A percentile compares a stretch with the other conserved stretches of the same genome.
Evolutionary conservation across 352 stramenopile species (phyloP).

Genomic region (Globisporangium yorkense): DNA sequence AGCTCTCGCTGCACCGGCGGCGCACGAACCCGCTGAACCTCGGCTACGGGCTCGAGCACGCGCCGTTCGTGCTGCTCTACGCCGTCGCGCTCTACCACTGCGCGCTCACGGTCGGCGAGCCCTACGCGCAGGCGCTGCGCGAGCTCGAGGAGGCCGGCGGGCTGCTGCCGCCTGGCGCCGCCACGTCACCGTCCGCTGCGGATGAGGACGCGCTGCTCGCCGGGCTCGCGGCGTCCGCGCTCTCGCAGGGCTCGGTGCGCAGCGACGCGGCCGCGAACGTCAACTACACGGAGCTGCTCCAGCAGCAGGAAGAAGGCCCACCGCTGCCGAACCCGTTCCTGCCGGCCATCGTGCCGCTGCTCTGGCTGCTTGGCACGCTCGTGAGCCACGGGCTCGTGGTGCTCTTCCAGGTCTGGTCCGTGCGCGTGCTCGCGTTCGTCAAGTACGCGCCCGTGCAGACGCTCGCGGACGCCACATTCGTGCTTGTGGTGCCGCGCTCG

Average conservation of each 20-base stretch:
- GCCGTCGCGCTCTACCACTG: constrained; percentile 69
- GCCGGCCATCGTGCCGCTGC: constrained; percentile 82
- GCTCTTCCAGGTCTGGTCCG: constrained; percentile 86
- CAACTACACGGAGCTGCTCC: constrained; percentile 55
- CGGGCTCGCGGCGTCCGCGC: constrained; percentile 60
- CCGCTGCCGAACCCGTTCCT: constrained; percentile 89
- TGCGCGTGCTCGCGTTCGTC: constrained; percentile 73
- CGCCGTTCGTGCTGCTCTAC: constrained; percentile 65
- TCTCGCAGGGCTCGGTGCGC: constrained; percentile 63
- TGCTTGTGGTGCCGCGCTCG: constrained; percentile 78
- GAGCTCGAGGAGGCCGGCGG: constrained; percentile 64
- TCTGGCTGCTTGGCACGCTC: constrained; percentile 78
- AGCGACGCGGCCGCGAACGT: constrained; percentile 35
- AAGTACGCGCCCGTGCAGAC: constrained; percentile 76
- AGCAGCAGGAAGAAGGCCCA: constrained; percentile 50
- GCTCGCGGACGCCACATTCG: constrained; percentile 59
- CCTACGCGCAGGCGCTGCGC: constrained; percentile 67
- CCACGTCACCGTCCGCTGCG: constrained; percentile 5
- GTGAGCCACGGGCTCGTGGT: constrained; percentile 84
- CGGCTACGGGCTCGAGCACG: constrained; percentile 66
- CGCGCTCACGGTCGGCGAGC: constrained; percentile 52
- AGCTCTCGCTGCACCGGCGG: constrained; percentile 56
- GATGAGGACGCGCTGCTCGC: constrained; percentile 33
- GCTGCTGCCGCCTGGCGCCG: constrained; percentile 22
- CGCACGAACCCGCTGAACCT: constrained; percentile 49